A percentile compares a stretch with the other conserved stretches of the same genome.
These are phyloP conservation scores for Penicillium canescens DNA, from an alignment of 495 filamentous ascomycete genomes.

Conservation along the genomic window DNA sequence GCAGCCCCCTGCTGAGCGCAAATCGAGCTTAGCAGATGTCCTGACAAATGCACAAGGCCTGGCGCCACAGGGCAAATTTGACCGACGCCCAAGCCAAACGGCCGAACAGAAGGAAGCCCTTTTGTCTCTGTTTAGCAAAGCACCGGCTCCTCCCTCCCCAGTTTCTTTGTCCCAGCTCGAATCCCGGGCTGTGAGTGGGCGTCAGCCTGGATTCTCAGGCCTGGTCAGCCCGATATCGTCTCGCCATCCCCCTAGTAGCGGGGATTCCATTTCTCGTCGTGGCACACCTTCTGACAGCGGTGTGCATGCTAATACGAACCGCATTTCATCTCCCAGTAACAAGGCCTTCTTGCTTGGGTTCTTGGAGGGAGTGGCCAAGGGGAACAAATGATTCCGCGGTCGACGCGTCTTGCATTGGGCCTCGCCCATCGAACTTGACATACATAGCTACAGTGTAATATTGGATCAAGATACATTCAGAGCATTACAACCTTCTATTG, in stretches of 20 bases:
- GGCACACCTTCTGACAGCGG: constrained; percentile 42
- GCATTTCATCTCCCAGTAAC: constrained; percentile 66
- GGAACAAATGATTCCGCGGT: constrained; percentile 28
- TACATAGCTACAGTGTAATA: constrained; percentile 2
- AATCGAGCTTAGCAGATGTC: constrained; percentile 12
- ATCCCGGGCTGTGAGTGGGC: constrained; percentile 20
- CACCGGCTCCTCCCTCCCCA: constrained; percentile 29
- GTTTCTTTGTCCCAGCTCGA: constrained; percentile 22
- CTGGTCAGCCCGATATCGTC: constrained; percentile 51
- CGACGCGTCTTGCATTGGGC: neutral
- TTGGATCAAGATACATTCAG: neutral
- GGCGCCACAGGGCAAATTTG: constrained; percentile 20
- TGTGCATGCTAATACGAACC: constrained; percentile 40
- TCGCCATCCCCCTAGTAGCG: constrained; percentile 32
- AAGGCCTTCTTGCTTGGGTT: constrained; percentile 80
- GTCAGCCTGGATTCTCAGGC: constrained; percentile 26
- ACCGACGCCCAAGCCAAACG: constrained; percentile 49
- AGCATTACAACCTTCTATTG: too few species aligned
- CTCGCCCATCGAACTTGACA: neutral
- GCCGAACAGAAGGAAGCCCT: constrained; percentile 66
- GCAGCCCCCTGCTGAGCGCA: constrained; percentile 7
- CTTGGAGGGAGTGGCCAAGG: constrained; percentile 61
- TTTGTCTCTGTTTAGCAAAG: constrained; percentile 72
- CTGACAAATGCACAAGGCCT: constrained; percentile 4
- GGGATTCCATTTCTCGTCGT: constrained; percentile 41